These are phyloP conservation scores for Nakaseomyces nivariensis DNA, from an alignment of 1,139 yeast genomes.

Conservation along the genomic window DNA sequence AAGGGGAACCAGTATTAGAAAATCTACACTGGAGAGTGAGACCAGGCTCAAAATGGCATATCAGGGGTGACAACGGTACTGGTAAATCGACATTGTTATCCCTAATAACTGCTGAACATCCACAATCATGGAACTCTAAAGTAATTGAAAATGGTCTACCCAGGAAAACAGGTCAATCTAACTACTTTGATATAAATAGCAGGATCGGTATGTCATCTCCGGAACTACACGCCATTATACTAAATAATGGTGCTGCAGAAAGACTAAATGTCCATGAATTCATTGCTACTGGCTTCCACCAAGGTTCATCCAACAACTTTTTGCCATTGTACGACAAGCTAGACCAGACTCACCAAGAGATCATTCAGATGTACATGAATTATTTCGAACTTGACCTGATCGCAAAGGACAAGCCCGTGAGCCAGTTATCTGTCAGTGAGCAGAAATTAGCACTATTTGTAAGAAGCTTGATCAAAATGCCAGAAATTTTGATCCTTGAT, in stretches of 20 bases:
- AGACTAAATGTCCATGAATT: slow-evolving; percentile 45
- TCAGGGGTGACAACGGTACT: slow-evolving; percentile 82
- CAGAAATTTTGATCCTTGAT: slow-evolving; percentile 70
- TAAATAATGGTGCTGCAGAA: slow-evolving; percentile 31
- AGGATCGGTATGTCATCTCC: slow-evolving; percentile 86
- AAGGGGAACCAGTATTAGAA: slow-evolving; percentile 48
- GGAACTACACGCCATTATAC: slow-evolving; percentile 79
- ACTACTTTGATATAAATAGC: slow-evolving; percentile 69
- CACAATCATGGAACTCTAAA: slow-evolving; percentile 82
- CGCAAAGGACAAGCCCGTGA: slow-evolving; percentile 34
- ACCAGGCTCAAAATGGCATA: slow-evolving; percentile 77
- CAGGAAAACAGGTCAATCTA: slow-evolving; percentile 67
- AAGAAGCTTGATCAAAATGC: slow-evolving; percentile 67
- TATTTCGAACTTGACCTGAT: slow-evolving; percentile 29
- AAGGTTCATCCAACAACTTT: slow-evolving; percentile 46
- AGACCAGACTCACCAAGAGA: slow-evolving; percentile 29
- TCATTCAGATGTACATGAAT: slow-evolving; percentile 31
- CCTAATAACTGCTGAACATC: slow-evolving; percentile 86
- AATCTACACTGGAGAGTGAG: slow-evolving; percentile 58
- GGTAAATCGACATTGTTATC: slow-evolving; percentile 87
- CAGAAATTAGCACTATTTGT: slow-evolving; percentile 73
- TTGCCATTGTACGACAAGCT: slow-evolving; percentile 34
- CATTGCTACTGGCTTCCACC: slow-evolving; percentile 63
- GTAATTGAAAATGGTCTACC: slow-evolving; percentile 54
- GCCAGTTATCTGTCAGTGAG: slow-evolving; percentile 52